Evolutionary conservation across 495 filamentous ascomycete species (phyloP).

Genomic region (Hyphodiscus hymeniophilus): DNA sequence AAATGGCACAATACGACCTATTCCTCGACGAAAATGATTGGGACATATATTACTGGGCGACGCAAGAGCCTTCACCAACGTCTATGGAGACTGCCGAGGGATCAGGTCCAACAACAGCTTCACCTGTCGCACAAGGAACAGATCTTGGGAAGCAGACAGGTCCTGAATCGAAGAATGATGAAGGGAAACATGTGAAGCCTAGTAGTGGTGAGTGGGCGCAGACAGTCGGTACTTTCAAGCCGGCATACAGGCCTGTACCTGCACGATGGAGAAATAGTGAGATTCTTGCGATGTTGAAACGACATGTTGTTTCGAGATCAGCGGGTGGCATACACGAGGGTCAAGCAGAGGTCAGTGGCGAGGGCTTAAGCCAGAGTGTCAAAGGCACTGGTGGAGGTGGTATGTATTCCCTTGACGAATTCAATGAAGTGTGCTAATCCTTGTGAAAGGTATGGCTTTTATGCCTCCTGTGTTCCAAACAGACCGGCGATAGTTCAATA

Average conservation of each 20-base stretch:
- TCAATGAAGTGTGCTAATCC: slow-evolving; percentile 1
- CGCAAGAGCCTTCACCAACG: slow-evolving; percentile 58
- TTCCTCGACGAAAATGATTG: slow-evolving; percentile 99
- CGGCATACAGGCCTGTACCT: slow-evolving; percentile 87
- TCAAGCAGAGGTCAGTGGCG: slow-evolving; percentile 6
- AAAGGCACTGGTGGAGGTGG: slow-evolving; percentile 18
- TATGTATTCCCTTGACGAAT: slow-evolving; percentile 1
- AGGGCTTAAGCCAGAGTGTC: slow-evolving; percentile 11
- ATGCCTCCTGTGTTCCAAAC: slow-evolving; percentile 22
- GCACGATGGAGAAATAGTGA: slow-evolving; percentile 73
- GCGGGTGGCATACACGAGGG: slow-evolving; percentile 18
- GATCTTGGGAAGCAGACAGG: slow-evolving; percentile 16
- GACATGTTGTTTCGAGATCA: slow-evolving; percentile 53
- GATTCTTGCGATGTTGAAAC: slow-evolving; percentile 64
- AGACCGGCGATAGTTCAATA: slow-evolving; percentile 11
- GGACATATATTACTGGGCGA: slow-evolving; percentile 99
- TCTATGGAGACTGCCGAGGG: slow-evolving; percentile 27
- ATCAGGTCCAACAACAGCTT: slow-evolving; percentile 4
- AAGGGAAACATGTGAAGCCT: slow-evolving; percentile 21
- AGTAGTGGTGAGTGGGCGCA: slow-evolving; percentile 84
- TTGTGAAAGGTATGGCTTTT: slow-evolving; percentile 22
- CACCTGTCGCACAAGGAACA: slow-evolving; percentile 16
- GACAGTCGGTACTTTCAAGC: slow-evolving; percentile 89
- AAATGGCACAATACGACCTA: slow-evolving; percentile 77
- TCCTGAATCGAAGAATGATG: slow-evolving; percentile 13